Percentiles rank a stretch among this genome's conserved stretches.
Conservation (phyloP, 768 basidiomycete species). For the Boletus pseudopeckii region DNA sequence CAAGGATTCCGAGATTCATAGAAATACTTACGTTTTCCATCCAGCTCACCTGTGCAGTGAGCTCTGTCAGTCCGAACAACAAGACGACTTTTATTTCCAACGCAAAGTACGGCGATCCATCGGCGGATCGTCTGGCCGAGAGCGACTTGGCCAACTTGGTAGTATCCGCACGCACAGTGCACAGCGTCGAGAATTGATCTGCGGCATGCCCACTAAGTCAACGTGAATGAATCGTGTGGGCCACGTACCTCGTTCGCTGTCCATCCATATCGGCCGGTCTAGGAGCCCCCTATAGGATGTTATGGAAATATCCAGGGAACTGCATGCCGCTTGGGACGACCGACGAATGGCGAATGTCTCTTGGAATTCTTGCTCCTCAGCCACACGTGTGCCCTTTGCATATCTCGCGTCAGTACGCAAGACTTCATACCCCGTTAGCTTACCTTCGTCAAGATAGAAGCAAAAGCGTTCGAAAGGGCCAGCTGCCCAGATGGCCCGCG, state of each 20-base stretch:
- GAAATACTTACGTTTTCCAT: constrained; percentile 40
- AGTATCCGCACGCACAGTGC: constrained; percentile 33
- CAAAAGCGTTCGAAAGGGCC: constrained; percentile 40
- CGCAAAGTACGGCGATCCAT: constrained; percentile 26
- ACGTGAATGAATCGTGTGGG: too few relatives aligned
- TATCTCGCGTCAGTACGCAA: background rate
- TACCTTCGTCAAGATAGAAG: constrained; percentile 43
- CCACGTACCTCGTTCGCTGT: constrained; percentile 30
- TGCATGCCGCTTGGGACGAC: constrained; percentile 20
- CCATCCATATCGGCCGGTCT: constrained; percentile 32
- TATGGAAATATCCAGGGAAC: constrained; percentile 22
- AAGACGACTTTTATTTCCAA: constrained; percentile 39
- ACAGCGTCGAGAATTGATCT: constrained; percentile 37
- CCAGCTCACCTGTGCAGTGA: constrained; percentile 52
- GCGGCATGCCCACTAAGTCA: background rate
- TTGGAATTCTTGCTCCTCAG: constrained; percentile 44
- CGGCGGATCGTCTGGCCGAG: constrained; percentile 14
- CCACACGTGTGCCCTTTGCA: constrained; percentile 42
- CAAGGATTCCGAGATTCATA: background rate
- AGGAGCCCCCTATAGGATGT: constrained; percentile 32
- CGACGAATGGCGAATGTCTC: constrained; percentile 34
- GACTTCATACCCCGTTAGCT: background rate
- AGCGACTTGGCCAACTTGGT: constrained; percentile 29
- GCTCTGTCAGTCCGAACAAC: constrained; percentile 51
- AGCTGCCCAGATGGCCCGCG: constrained; percentile 37